Conservation (phyloP, 352 stramenopile species). For the Globisporangium spiculum region DNA sequence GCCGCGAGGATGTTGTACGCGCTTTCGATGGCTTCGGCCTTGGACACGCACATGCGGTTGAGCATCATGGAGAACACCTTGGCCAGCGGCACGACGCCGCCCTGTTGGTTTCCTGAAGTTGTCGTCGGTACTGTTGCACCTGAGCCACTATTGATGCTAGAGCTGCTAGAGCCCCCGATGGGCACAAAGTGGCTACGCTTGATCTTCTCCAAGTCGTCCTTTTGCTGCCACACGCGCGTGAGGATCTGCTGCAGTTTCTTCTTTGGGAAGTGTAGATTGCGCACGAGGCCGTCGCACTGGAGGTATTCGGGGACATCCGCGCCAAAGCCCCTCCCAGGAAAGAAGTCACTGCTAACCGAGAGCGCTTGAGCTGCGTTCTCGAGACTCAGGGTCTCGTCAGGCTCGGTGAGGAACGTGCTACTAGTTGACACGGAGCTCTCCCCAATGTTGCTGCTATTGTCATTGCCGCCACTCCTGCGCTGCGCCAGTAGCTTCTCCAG, state of each 20-base stretch:
- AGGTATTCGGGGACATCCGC: slow-evolving; percentile 49
- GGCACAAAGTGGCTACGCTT: slow-evolving; percentile 24
- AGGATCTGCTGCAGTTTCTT: slow-evolving; percentile 47
- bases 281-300: slow-evolving; percentile 55
- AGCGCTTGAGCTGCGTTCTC: slow-evolving; percentile 7
- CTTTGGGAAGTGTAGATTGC: slow-evolving; percentile 48
- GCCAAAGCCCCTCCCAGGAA: slow-evolving; percentile 32
- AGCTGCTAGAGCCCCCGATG: neutral
- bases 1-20: slow-evolving; percentile 58
- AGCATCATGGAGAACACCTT: slow-evolving; percentile 39
- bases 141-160: neutral
- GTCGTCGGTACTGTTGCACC: neutral
- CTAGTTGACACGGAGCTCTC: neutral
- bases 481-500: slow-evolving; percentile 21
- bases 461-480: slow-evolving; percentile 5
- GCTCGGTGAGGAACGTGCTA: slow-evolving; percentile 53
- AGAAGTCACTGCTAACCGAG: slow-evolving; percentile 27
- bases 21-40: slow-evolving; percentile 44
- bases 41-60: slow-evolving; percentile 28
- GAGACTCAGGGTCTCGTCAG: slow-evolving; percentile 24
- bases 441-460: slow-evolving; percentile 10
- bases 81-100: slow-evolving; percentile 20
- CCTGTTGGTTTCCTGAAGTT: neutral
- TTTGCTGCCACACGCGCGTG: slow-evolving; percentile 54
- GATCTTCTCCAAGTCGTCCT: slow-evolving; percentile 49